Percentiles rank a stretch among this genome's conserved stretches.
phyloP scores from a whole-genome alignment of 2,329 filamentous ascomycete species.

The Pochonia chlamydosporia region DNA sequence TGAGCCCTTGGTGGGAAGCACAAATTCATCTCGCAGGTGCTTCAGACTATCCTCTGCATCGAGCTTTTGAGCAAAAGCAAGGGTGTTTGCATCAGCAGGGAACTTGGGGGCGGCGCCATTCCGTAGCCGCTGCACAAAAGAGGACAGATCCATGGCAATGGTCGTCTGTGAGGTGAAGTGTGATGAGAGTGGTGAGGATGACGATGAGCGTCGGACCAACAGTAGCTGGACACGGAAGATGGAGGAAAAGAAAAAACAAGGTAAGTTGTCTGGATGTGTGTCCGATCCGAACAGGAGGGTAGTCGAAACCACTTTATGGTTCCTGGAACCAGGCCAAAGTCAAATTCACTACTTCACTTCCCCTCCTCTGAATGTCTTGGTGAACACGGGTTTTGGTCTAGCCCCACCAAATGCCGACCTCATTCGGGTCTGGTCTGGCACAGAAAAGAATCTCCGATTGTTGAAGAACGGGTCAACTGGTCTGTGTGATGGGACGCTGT shows the following conservation, averaged over 20 bases:
- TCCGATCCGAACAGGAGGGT: neutral
- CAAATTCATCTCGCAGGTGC: slow-evolving; percentile 63
- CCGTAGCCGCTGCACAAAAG: slow-evolving; percentile 33
- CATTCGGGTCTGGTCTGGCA: no score
- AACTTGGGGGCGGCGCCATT: slow-evolving; percentile 37
- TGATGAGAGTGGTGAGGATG: neutral
- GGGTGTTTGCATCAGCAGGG: slow-evolving; percentile 38
- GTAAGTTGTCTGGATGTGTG: neutral
- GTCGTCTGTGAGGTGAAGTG: no score
- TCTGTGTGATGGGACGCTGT: no score
- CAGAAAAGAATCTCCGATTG: no score
- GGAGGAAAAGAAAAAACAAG: neutral
- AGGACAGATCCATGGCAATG: slow-evolving; percentile 31
- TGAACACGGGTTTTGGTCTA: no score
- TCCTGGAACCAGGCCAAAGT: no score
- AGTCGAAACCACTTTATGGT: slow-evolving; percentile 10
- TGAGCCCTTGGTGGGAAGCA: slow-evolving; percentile 69
- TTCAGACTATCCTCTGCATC: slow-evolving; percentile 57
- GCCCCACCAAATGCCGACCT: no score
- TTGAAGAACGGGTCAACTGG: no score
- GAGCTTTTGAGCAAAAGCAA: slow-evolving; percentile 44
- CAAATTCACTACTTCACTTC: no score
- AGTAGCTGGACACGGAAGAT: neutral
- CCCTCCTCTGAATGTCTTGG: no score
- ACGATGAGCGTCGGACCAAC: neutral